Percentiles rank a stretch among this genome's conserved stretches.
These are phyloP conservation scores for Niebla homalea DNA, from an alignment of 495 filamentous ascomycete genomes.

Conservation along the genomic window DNA sequence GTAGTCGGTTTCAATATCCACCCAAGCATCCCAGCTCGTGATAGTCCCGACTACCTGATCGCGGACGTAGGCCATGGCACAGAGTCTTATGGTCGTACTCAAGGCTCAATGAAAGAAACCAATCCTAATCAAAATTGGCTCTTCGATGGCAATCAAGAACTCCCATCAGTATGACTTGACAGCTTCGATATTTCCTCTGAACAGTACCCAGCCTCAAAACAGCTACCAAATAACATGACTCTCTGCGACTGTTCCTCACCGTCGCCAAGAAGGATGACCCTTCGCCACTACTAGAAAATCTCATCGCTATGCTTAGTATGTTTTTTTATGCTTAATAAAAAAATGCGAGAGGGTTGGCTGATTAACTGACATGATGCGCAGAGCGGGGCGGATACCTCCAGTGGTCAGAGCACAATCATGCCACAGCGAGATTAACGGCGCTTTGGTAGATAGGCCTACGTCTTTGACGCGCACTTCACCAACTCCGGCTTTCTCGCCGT, in stretches of 20 bases:
- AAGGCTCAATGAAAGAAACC: neutral
- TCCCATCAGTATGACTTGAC: constrained; percentile 16
- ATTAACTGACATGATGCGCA: neutral
- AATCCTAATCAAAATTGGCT: constrained; percentile 18
- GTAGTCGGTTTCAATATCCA: constrained; percentile 18
- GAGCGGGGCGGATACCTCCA: constrained; percentile 3
- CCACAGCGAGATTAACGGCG: neutral
- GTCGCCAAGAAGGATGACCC: constrained; percentile 18
- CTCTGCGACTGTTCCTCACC: constrained; percentile 23
- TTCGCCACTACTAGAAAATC: constrained; percentile 8
- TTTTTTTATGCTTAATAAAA: neutral
- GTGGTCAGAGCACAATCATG: neutral
- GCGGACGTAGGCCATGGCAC: constrained; percentile 25
- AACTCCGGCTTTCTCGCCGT: neutral
- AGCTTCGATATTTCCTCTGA: constrained; percentile 23
- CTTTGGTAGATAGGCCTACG: constrained; percentile 1
- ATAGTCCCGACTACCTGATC: constrained; percentile 17
- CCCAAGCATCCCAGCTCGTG: constrained; percentile 15
- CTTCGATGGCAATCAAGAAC: constrained; percentile 15
- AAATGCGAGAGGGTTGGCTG: too few relatives aligned
- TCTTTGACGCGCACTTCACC: neutral
- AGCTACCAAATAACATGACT: constrained; percentile 20
- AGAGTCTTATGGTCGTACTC: constrained; percentile 11
- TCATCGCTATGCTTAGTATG: constrained; percentile 17
- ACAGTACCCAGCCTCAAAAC: constrained; percentile 17